These are phyloP conservation scores for Grosmannia serpens DNA, from an alignment of 2,329 filamentous ascomycete species.

Conservation along the genomic window DNA sequence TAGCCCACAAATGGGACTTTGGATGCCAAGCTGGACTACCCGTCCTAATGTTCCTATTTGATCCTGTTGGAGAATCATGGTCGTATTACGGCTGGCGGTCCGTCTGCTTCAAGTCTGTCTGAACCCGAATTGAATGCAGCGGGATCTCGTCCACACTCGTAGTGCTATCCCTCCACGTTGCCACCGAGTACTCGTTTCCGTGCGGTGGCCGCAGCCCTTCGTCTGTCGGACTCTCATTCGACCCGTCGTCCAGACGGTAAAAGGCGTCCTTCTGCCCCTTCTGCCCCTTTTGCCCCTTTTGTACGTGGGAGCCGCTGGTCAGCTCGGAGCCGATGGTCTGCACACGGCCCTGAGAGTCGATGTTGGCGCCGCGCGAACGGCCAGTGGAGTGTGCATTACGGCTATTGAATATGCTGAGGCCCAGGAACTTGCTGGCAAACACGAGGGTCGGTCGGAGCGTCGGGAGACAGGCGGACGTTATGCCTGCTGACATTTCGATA, in stretches of 20 bases:
- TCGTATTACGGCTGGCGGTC: neutral
- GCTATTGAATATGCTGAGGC: neutral
- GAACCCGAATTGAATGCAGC: neutral
- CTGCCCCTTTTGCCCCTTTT: neutral
- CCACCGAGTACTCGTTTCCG: neutral
- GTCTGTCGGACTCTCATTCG: neutral
- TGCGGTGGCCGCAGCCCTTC: neutral
- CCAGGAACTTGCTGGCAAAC: neutral
- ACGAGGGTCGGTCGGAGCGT: constrained; percentile 34
- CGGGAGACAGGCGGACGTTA: constrained; percentile 41
- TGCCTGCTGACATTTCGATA: constrained; percentile 37
- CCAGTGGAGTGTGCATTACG: neutral
- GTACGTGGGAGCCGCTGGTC: neutral
- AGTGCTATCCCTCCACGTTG: neutral
- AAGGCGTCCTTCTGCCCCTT: neutral
- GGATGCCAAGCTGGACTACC: no score
- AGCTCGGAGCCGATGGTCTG: neutral
- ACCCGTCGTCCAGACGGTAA: neutral
- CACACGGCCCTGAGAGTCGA: neutral
- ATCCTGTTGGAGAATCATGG: no score
- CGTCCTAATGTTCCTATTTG: no score
- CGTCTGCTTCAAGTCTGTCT: neutral
- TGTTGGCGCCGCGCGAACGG: neutral
- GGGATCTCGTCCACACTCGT: neutral
- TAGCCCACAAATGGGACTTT: no score